Percentiles rank a stretch among this genome's conserved stretches.
Conservation (phyloP, 2,329 filamentous ascomycete species). For the Xylariaceae sp. region DNA sequence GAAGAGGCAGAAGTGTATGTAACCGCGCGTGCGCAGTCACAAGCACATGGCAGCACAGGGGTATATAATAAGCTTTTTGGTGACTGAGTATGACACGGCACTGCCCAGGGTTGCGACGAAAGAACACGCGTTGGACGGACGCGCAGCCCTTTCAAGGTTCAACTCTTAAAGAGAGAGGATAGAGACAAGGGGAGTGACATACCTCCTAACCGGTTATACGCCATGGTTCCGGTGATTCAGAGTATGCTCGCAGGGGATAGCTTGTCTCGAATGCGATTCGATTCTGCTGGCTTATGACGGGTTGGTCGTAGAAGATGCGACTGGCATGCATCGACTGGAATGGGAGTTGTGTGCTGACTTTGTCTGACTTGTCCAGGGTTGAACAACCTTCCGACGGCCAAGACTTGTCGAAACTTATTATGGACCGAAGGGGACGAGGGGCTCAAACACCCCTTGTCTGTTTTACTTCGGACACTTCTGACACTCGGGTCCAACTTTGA, state of each 20-base stretch:
- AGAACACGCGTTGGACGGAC: too few relatives aligned
- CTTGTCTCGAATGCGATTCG: slow-evolving; percentile 12
- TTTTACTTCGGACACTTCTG: too few relatives aligned
- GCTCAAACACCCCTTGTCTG: too few relatives aligned
- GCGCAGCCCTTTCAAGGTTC: too few relatives aligned
- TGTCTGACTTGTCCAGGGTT: too few relatives aligned
- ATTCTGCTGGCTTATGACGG: slow-evolving; percentile 11
- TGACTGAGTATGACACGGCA: slow-evolving; percentile 7
- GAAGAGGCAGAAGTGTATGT: not conserved
- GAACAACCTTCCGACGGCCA: too few relatives aligned
- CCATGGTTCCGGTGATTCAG: slow-evolving; percentile 44
- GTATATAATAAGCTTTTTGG: too few relatives aligned
- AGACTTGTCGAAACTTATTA: too few relatives aligned
- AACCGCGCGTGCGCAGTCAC: not conserved
- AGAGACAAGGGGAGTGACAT: slow-evolving; percentile 36
- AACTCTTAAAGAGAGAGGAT: slow-evolving; percentile 16
- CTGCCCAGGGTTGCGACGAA: not conserved
- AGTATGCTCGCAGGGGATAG: slow-evolving; percentile 13
- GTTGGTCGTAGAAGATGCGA: slow-evolving; percentile 11
- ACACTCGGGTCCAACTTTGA: too few relatives aligned
- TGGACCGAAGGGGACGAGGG: too few relatives aligned
- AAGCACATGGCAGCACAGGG: too few relatives aligned
- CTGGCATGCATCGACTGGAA: slow-evolving; percentile 15
- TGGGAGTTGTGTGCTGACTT: too few relatives aligned
- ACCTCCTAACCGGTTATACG: slow-evolving; percentile 72